Base-by-base conservation (phyloP, 108 stramenopile species). In the Cylindrotheca fusiformis region DNA sequence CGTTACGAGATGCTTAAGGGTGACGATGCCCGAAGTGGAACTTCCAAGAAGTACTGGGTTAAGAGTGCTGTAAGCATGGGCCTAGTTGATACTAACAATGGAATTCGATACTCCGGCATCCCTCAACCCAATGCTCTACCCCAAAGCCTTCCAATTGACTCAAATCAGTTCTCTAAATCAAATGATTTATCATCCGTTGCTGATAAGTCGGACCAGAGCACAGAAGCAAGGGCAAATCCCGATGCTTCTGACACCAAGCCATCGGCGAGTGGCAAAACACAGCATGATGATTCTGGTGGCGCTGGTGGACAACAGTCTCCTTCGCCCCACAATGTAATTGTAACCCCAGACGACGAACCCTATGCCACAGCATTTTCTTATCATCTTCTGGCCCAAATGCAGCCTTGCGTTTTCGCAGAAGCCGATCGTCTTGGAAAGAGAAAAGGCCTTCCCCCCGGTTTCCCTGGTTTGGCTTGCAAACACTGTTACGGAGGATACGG, bases 11-110 rank as follows among this genome's bases (percentile, higher is more conserved):
- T 79, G 18, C 77, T 91, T 63, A 91, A 91, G 68, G 45, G 67
- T 20, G 85, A 87, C 54, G 84, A 84, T 71, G 85, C 83, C 19
- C 81, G 90, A 3, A 81, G 79, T 60, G 90, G 90, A 21, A 87
- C 90, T 28, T 88, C 90, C 28, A 91, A 91, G 66, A 77, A 80
- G 66, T 92, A 92, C 70, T 92, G 91, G 91, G 76, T 78, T 19
- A 78, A 89, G 20, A 71, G 73, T 33, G 85, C 91, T 3, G 41
- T 75, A 6, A 71, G 71, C 36, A 65, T 92, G 52, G 91, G 91
- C 20, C 75, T 92, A 22, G 82, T 87, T 4, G 91, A 92, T 64
- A 87, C 87, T 14, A 59, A 71, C n/a, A 58, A 79, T 36, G 91
- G 91, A 4, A 87, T 92, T 46, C 87, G 91, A 2, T 81, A 78